Evolutionary conservation across 257 asterid genomes (phyloP).

Genomic region (Jacaranda mimosifolia): DNA sequence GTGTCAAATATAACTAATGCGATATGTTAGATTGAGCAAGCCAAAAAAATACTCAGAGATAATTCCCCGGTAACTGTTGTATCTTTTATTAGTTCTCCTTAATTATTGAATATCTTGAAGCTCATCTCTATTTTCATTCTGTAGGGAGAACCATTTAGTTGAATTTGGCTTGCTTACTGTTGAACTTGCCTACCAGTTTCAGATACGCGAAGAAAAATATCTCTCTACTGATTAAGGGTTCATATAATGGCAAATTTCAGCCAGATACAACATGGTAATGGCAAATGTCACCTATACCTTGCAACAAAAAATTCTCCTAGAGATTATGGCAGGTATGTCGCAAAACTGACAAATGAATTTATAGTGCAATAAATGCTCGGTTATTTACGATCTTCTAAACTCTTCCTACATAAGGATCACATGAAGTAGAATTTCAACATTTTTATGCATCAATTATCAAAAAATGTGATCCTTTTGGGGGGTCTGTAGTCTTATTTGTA

Average conservation of each 20-base stretch:
- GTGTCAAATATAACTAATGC: neutral
- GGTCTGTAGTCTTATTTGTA: neutral
- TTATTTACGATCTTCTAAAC: conserved; percentile 21
- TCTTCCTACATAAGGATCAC: conserved; percentile 4
- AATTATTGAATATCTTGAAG: conserved; percentile 17
- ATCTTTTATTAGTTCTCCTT: conserved; percentile 20
- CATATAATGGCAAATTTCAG: conserved; percentile 24
- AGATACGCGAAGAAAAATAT: neutral
- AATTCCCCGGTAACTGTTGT: conserved; percentile 19
- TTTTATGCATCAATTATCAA: conserved; percentile 5
- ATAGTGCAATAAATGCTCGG: neutral
- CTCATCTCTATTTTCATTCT: conserved; percentile 31
- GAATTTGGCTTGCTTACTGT: conserved; percentile 30
- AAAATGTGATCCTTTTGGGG: conserved; percentile 8
- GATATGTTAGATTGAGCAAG: conserved; percentile 20
- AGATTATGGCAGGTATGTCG: conserved; percentile 30
- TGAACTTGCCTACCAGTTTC: conserved; percentile 21
- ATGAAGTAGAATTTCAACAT: neutral
- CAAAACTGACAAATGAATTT: conserved; percentile 9
- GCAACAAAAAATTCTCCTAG: conserved; percentile 5
- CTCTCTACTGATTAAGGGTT: conserved; percentile 18
- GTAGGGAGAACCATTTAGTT: conserved; percentile 23
- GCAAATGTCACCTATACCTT: conserved; percentile 29
- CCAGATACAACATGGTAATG: neutral
- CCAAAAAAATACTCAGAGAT: conserved; percentile 23